These are phyloP conservation scores for Wilcoxina mikolae DNA, from an alignment of 495 filamentous ascomycete species.

Conservation along the genomic window DNA sequence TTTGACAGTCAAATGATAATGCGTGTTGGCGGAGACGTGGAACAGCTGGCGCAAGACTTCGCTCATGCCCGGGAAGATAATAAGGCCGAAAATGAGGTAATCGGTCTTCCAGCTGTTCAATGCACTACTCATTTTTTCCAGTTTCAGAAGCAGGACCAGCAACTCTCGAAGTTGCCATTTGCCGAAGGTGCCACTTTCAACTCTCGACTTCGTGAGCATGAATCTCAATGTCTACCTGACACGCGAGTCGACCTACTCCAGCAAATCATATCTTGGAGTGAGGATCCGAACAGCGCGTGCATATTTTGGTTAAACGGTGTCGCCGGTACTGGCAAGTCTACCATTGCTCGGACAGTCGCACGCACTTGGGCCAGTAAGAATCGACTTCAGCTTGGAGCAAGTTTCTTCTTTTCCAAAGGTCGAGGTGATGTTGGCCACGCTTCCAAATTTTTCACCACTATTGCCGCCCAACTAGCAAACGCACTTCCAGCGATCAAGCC, in stretches of 20 bases:
- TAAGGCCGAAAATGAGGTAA: not conserved
- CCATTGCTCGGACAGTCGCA: constrained; percentile 23
- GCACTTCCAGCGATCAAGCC: not conserved
- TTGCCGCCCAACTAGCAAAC: constrained; percentile 15
- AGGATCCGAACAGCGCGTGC: constrained; percentile 2
- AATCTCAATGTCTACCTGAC: constrained; percentile 8
- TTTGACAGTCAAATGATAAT: not conserved
- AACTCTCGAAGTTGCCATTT: constrained; percentile 1
- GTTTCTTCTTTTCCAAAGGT: constrained; percentile 11
- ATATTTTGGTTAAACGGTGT: constrained; percentile 33
- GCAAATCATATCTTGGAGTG: constrained; percentile 8
- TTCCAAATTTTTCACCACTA: constrained; percentile 15
- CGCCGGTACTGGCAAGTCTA: constrained; percentile 30
- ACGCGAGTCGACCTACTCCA: constrained; percentile 14
- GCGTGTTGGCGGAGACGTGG: not conserved
- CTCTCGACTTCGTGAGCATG: not conserved
- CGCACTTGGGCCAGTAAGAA: not conserved
- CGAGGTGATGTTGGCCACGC: constrained; percentile 16
- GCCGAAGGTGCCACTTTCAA: not conserved
- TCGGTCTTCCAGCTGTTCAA: not conserved
- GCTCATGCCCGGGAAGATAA: not conserved
- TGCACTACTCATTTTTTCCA: not conserved
- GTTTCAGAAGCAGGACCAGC: not conserved
- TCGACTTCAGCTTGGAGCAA: constrained; percentile 10
- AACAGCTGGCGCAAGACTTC: not conserved